A percentile compares a stretch with the other conserved stretches of the same genome.
Evolutionary conservation across 2,329 filamentous ascomycete genomes (phyloP).

Genomic region (Coleophoma cylindrospora): DNA sequence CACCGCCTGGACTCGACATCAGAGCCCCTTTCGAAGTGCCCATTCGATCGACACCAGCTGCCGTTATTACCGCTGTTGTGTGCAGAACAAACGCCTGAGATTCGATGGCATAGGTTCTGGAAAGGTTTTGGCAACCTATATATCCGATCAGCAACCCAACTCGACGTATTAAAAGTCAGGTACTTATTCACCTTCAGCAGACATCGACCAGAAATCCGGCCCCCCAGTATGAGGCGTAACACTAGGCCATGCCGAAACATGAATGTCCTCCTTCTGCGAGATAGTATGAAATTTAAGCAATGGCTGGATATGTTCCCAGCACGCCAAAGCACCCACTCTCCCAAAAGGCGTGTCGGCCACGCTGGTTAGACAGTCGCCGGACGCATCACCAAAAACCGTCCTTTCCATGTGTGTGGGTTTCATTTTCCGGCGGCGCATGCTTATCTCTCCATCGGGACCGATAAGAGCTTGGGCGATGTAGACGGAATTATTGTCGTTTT

Average conservation of each 20-base stretch:
- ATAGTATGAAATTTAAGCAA: slow-evolving; percentile 45
- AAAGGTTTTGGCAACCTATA: slow-evolving; percentile 46
- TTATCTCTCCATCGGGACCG: slow-evolving; percentile 39
- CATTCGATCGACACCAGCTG: slow-evolving; percentile 39
- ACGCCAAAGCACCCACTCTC: slow-evolving; percentile 9
- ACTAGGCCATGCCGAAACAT: slow-evolving; percentile 49
- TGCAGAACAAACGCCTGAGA: slow-evolving; percentile 51
- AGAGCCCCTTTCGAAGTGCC: slow-evolving; percentile 28
- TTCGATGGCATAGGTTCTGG: slow-evolving; percentile 51
- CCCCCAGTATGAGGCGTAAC: slow-evolving; percentile 44
- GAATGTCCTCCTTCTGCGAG: slow-evolving; percentile 43
- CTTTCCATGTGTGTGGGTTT: slow-evolving; percentile 51
- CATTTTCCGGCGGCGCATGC: slow-evolving; percentile 51
- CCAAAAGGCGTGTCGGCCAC: slow-evolving; percentile 27
- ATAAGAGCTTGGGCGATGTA: slow-evolving; percentile 48
- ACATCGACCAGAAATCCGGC: slow-evolving; percentile 10
- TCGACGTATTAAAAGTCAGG: too few species aligned
- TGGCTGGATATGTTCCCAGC: slow-evolving; percentile 40
- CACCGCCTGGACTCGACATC: slow-evolving; percentile 39
- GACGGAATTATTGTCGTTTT: slow-evolving; percentile 37
- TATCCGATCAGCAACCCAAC: too few species aligned
- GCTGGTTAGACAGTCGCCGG: slow-evolving; percentile 40
- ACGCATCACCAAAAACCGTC: slow-evolving; percentile 49
- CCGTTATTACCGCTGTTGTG: slow-evolving; percentile 47
- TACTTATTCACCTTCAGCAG: slow-evolving; percentile 34